Percentiles rank a stretch among this genome's conserved stretches.
Conservation (phyloP, 768 basidiomycete species). For the Kwoniella dendrophila region DNA sequence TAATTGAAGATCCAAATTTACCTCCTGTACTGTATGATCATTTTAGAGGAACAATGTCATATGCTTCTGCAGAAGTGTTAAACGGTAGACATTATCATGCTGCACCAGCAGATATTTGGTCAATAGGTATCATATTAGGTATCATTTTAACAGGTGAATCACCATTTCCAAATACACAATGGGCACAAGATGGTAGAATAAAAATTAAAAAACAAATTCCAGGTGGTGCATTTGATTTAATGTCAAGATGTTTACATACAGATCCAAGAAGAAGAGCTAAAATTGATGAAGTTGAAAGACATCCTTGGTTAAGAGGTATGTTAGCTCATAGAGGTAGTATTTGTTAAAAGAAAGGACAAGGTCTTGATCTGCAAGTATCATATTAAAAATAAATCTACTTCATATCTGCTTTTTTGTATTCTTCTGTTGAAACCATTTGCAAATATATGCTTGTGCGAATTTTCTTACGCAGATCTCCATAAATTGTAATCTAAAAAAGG, state of each 20-base stretch:
- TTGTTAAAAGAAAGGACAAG: no score
- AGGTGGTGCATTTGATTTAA: slow-evolving; percentile 37
- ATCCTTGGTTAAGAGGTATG: slow-evolving; percentile 39
- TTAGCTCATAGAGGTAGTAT: slow-evolving; percentile 29
- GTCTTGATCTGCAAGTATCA: no score
- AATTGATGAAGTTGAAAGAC: slow-evolving; percentile 43
- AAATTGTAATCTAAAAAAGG: no score
- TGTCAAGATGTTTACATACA: slow-evolving; percentile 46
- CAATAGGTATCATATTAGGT: slow-evolving; percentile 58
- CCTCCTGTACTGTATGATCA: slow-evolving; percentile 70
- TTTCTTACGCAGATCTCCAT: no score
- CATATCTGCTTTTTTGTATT: no score
- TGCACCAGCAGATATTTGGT: slow-evolving; percentile 58
- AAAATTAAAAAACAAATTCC: slow-evolving; percentile 36
- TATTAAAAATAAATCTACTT: no score
- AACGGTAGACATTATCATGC: slow-evolving; percentile 56
- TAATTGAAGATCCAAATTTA: slow-evolving; percentile 67
- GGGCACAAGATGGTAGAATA: slow-evolving; percentile 42
- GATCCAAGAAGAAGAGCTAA: slow-evolving; percentile 43
- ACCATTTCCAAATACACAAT: slow-evolving; percentile 51
- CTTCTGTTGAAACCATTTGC: no score
- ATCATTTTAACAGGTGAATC: slow-evolving; percentile 58
- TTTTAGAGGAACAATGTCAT: slow-evolving; percentile 61
- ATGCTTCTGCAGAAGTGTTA: slow-evolving; percentile 57
- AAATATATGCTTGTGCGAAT: no score